These are phyloP conservation scores for Phytophthora niederhauseri DNA, from an alignment of 352 stramenopile genomes.

Conservation along the genomic window DNA sequence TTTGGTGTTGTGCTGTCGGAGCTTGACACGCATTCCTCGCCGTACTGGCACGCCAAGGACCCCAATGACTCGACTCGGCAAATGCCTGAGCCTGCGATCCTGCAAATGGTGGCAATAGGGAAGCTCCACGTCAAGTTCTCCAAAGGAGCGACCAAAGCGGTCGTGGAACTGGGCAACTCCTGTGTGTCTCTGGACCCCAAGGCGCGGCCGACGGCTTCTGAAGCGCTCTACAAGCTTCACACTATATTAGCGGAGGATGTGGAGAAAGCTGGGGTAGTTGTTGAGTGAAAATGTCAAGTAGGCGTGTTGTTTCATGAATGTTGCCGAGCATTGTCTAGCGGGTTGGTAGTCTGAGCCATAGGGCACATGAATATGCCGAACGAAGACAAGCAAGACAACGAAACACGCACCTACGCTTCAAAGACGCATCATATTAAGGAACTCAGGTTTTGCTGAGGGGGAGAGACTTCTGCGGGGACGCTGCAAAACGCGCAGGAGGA, in stretches of 20 bases:
- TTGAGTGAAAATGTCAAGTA: background rate
- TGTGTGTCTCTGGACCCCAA: conserved; percentile 47
- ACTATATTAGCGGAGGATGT: conserved; percentile 28
- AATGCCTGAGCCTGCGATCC: conserved; percentile 44
- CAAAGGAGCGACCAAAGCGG: conserved; percentile 7
- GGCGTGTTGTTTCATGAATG: background rate
- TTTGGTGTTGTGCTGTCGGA: conserved; percentile 49
- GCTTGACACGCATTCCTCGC: conserved; percentile 35
- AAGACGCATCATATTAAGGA: too few species aligned
- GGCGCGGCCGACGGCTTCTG: conserved; percentile 37
- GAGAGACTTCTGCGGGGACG: too few species aligned
- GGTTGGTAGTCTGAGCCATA: too few species aligned
- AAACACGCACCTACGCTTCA: too few species aligned
- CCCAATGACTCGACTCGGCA: conserved; percentile 26
- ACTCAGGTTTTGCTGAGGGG: too few species aligned
- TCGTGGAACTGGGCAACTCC: conserved; percentile 37
- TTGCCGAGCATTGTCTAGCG: too few species aligned
- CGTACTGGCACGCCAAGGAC: conserved; percentile 40
- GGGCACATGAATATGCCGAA: too few species aligned
- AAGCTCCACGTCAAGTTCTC: conserved; percentile 54
- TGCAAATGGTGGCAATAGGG: conserved; percentile 53
- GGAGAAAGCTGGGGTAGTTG: conserved; percentile 5
- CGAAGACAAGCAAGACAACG: too few species aligned
- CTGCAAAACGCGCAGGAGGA: too few species aligned
- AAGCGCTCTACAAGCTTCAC: conserved; percentile 50